These are phyloP conservation scores for Gryganskiella cystojenkinii DNA, from an alignment of 192 early-diverging fungal genomes.

Conservation along the genomic window DNA sequence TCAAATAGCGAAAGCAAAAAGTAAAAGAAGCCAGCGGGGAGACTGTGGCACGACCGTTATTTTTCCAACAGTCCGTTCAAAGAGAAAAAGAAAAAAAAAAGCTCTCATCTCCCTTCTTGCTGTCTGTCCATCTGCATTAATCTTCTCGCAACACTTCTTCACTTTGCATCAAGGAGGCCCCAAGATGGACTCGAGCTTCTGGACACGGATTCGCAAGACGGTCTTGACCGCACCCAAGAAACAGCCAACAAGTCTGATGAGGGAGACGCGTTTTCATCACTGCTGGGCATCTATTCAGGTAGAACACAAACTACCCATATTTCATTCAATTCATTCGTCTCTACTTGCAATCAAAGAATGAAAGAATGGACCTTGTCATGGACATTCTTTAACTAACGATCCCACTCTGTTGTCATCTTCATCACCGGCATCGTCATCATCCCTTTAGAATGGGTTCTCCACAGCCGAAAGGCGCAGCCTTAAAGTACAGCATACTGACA, in stretches of 20 bases:
- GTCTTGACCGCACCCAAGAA: constrained; percentile 69
- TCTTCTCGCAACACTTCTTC: neutral
- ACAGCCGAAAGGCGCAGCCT: constrained; percentile 45
- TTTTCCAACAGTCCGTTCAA: no score
- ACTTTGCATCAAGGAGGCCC: neutral
- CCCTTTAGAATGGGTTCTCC: constrained; percentile 37
- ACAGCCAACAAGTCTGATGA: constrained; percentile 68
- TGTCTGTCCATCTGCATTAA: neutral
- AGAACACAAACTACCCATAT: neutral
- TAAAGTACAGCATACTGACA: constrained; percentile 78
- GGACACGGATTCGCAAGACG: constrained; percentile 57
- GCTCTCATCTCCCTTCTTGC: neutral
- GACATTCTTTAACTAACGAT: constrained; percentile 1
- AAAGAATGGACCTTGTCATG: constrained; percentile 2
- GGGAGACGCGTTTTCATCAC: constrained; percentile 76
- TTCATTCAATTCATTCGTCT: neutral
- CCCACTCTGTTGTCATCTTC: neutral
- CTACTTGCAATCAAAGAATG: neutral
- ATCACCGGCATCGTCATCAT: neutral
- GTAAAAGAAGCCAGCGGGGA: no score
- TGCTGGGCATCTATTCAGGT: constrained; percentile 76
- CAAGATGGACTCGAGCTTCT: constrained; percentile 50
- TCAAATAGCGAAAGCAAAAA: no score
- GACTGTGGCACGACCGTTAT: no score
- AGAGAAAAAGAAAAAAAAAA: no score